These are phyloP conservation scores for Rhynchosporium secalis DNA, from an alignment of 2,329 filamentous ascomycete species.

Conservation along the genomic window DNA sequence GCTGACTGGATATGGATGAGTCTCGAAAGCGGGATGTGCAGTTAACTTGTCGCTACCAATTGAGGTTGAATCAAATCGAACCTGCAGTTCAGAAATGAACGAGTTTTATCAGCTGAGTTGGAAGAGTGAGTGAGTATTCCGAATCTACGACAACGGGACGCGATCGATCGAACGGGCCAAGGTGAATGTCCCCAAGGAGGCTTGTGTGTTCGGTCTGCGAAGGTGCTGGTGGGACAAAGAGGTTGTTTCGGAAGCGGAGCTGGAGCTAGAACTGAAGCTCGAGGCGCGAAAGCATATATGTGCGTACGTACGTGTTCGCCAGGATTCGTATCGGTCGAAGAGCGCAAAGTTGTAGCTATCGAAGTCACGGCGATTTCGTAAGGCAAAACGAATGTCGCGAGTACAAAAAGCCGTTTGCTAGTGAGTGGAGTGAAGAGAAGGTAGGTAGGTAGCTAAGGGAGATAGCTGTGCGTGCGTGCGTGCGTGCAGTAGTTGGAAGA, in stretches of 20 bases:
- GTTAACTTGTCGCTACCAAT: conserved; percentile 15
- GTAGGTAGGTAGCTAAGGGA: neutral
- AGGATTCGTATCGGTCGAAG: neutral
- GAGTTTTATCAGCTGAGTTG: neutral
- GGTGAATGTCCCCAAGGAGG: conserved; percentile 5
- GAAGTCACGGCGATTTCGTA: neutral
- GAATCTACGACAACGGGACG: conserved; percentile 1
- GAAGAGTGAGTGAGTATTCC: conserved; percentile 1
- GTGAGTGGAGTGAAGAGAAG: neutral
- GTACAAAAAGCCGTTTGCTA: conserved; percentile 1
- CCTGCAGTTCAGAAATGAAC: neutral
- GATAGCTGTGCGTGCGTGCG: neutral
- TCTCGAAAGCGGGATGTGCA: conserved; percentile 30
- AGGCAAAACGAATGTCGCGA: conserved; percentile 1
- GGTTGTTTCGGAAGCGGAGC: conserved; percentile 10
- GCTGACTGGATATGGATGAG: conserved; percentile 29
- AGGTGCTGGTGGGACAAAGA: neutral
- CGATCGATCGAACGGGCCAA: neutral
- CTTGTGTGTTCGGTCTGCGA: conserved; percentile 4
- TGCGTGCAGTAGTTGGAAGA: conserved; percentile 8
- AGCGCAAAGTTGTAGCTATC: neutral
- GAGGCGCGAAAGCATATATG: conserved; percentile 1
- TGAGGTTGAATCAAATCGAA: neutral
- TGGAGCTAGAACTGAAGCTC: neutral
- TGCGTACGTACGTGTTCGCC: neutral